Percentiles rank a stretch among this genome's conserved stretches.
phyloP scores from a whole-genome alignment of 768 basidiomycete genomes.

The Suillus placidus region DNA sequence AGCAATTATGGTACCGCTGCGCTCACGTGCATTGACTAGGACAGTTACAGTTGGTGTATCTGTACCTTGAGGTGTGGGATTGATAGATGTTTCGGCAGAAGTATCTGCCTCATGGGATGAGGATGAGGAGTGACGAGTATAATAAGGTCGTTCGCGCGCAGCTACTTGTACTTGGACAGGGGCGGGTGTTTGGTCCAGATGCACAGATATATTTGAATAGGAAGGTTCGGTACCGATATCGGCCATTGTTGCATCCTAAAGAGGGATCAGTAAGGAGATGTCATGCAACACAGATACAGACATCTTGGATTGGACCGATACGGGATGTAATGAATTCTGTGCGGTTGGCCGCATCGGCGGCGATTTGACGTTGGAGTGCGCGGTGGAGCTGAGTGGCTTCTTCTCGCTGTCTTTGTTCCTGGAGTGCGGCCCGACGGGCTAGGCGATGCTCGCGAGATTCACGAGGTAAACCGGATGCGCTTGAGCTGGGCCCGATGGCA shows the following conservation, averaged over 20 bases:
- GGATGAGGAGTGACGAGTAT: conserved; percentile 24
- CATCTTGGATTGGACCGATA: conserved; percentile 25
- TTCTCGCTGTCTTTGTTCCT: conserved; percentile 60
- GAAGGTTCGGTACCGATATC: conserved; percentile 25
- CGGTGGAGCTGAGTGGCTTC: conserved; percentile 59
- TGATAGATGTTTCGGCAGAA: conserved; percentile 62
- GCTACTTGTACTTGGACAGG: conserved; percentile 22
- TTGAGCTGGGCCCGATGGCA: conserved; percentile 77
- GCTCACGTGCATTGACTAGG: conserved; percentile 60
- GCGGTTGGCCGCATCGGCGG: conserved; percentile 32
- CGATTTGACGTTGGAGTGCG: conserved; percentile 57
- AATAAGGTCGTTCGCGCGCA: conserved; percentile 21
- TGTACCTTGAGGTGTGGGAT: conserved; percentile 59
- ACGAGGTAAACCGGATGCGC: conserved; percentile 72
- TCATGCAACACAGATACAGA: conserved; percentile 12
- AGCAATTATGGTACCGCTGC: conserved; percentile 76
- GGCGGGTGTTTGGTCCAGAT: conserved; percentile 24
- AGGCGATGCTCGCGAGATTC: conserved; percentile 77
- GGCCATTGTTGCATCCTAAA: conserved; percentile 38
- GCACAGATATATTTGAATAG: conserved; percentile 26
- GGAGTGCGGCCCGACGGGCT: conserved; percentile 57
- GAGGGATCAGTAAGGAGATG: background rate
- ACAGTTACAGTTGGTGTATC: conserved; percentile 66
- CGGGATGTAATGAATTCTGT: conserved; percentile 14
- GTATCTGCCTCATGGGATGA: conserved; percentile 54